Evolutionary conservation across 352 stramenopile genomes (phyloP), one percentile per base, ranked within the genome.

Genomic region (Globisporangium viniferum): DNA sequence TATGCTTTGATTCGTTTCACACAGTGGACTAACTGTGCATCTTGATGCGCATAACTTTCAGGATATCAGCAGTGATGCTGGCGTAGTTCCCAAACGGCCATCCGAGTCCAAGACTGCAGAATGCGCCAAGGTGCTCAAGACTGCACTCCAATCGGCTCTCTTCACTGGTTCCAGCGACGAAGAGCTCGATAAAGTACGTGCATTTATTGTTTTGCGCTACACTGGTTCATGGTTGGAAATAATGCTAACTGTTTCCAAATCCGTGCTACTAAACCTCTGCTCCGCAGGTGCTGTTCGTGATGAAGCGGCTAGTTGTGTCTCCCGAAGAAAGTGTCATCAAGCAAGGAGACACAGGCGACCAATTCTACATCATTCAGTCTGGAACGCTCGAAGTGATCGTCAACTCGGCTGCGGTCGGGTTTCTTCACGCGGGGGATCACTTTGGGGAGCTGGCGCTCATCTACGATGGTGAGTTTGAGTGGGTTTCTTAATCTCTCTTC

Each of bases 391-490:
- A 93, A 51, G 83, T 90, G 18, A 81, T 88, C n/a, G 84, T 93
- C 58, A 93, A 93, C 68, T 67, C 62, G 5, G 66, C 73, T 18
- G 73, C 84, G 18, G 81, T 93, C 4, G 84, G 84, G 1, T 80
- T 77, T 57, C 74, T 93, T 18, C 74, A 74, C 2, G 70, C 79
- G 1, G 84, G 81, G 14, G 82, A 89, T 44, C 79, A 93, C 67
- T 98, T 98, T 56, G 93, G 93, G 35, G 93, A 98, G 69, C 79
- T 98, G 33, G 88, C 86, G 2, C 79, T 98, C 31, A 97, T 98
- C 68, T 93, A 93, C 60, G 82, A 93, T 56, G 81, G 81, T 88
- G 72, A 57, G 73, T 58, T 33, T 46, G 24, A 18, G 12, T 39
- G 9, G 15, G 31, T 33, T 6, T 14, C n/a, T 10, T 54, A 24